Conservation (phyloP, 192 early-diverging fungal genomes). For the Rhizophagus clarus region DNA sequence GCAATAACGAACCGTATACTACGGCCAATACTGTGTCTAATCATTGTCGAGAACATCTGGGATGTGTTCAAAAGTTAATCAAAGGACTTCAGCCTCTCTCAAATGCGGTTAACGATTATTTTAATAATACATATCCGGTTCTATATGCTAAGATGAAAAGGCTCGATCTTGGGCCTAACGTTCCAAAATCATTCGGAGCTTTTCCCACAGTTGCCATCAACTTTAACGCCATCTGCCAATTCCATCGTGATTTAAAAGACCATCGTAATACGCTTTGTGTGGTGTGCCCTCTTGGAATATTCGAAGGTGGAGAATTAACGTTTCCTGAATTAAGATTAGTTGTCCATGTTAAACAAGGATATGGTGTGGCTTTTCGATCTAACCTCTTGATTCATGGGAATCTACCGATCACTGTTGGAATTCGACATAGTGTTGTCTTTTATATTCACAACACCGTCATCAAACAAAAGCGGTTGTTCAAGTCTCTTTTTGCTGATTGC, state of each 20-base stretch:
- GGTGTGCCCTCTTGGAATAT: neutral
- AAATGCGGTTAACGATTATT: neutral
- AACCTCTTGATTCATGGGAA: neutral
- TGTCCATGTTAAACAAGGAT: too few relatives aligned
- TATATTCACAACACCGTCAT: conserved; percentile 12
- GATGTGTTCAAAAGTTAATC: conserved; percentile 19
- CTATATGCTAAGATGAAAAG: conserved; percentile 19
- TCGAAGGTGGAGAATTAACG: too few relatives aligned
- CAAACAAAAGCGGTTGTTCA: neutral
- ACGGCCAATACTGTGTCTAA: neutral
- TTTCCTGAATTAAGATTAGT: too few relatives aligned
- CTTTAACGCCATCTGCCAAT: conserved; percentile 22
- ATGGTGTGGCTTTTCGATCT: too few relatives aligned
- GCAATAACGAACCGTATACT: conserved; percentile 2
- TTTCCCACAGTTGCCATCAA: conserved; percentile 16
- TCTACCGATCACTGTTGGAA: neutral
- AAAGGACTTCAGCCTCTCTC: conserved; percentile 7
- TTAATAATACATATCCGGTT: neutral
- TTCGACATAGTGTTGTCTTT: conserved; percentile 24
- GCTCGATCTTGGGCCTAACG: conserved; percentile 15
- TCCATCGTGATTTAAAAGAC: conserved; percentile 24
- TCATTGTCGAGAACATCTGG: neutral
- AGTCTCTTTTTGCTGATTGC: too few relatives aligned
- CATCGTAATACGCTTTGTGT: conserved; percentile 20
- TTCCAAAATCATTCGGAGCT: conserved; percentile 25